A percentile compares a stretch with the other conserved stretches of the same genome.
Evolutionary conservation across 1,284 basidiomycete genomes (phyloP).

Genomic region (Hortiboletus rubellus): DNA sequence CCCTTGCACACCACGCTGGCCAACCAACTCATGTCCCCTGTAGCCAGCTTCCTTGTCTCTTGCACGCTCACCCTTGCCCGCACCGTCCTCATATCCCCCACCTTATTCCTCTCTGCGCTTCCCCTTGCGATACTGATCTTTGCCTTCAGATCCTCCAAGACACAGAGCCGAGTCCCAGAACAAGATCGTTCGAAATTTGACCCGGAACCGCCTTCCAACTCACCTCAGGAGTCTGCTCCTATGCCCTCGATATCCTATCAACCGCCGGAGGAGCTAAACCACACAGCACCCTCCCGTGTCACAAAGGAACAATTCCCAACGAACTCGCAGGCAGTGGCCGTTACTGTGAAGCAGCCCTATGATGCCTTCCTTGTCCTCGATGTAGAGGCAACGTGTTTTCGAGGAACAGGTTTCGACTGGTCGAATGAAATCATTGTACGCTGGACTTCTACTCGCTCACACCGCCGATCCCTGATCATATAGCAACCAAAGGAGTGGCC

Average conservation of each 20-base stretch:
- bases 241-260: conserved; percentile 26
- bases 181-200: neutral
- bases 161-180: neutral
- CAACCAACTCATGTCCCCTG: conserved; percentile 6
- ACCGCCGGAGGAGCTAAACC: conserved; percentile 7
- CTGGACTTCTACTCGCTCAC: conserved; percentile 14
- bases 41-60: neutral
- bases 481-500: conserved; percentile 71
- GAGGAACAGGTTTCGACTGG: conserved; percentile 64
- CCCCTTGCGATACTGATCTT: conserved; percentile 12
- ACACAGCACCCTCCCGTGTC: neutral
- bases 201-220: neutral
- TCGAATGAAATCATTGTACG: conserved; percentile 94
- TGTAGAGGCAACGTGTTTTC: conserved; percentile 88
- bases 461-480: conserved; percentile 30
- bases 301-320: conserved; percentile 1
- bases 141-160: neutral
- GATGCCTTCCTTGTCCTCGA: conserved; percentile 79
- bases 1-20: conserved; percentile 6
- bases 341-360: conserved; percentile 51
- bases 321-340: conserved; percentile 10
- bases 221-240: neutral
- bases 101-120: conserved; percentile 1
- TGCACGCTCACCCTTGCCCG: conserved; percentile 17
- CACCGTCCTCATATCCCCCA: neutral